Percentiles rank a stretch among this genome's conserved stretches.
phyloP scores from a whole-genome alignment of 148 eudicot genomes.

The Fagopyrum esculentum region DNA sequence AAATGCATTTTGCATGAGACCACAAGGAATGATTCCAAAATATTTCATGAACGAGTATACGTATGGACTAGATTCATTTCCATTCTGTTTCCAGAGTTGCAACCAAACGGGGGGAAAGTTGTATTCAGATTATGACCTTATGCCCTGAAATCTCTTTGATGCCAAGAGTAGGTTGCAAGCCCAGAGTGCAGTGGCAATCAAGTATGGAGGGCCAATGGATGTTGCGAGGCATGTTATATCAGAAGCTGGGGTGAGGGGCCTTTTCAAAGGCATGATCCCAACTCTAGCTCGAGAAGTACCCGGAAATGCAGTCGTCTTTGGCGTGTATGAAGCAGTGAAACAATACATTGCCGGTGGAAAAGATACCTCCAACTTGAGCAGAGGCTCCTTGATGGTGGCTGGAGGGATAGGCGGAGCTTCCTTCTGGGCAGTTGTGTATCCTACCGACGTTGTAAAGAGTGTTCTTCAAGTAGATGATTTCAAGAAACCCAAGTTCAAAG shows the following conservation, averaged over 20 bases:
- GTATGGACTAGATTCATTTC: no score
- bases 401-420: constrained; percentile 68
- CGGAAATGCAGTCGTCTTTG: constrained; percentile 61
- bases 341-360: constrained; percentile 44
- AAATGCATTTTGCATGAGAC: no score
- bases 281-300: constrained; percentile 64
- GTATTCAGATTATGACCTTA: no score
- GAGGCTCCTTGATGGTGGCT: constrained; percentile 44
- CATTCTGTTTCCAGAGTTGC: no score
- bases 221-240: constrained; percentile 50
- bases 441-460: constrained; percentile 64
- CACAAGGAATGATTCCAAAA: no score
- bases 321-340: constrained; percentile 50
- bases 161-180: constrained; percentile 46
- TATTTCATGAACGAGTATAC: no score
- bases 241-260: constrained; percentile 53
- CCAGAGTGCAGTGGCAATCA: constrained; percentile 44
- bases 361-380: constrained; percentile 48
- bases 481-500: constrained; percentile 51
- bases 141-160: background rate
- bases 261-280: constrained; percentile 56
- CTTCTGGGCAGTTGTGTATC: constrained; percentile 50
- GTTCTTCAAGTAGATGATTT: constrained; percentile 53
- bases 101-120: no score
- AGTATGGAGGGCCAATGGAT: constrained; percentile 56